These are phyloP conservation scores for Stentor roeselii DNA, from an alignment of 73 alveolate species.

Conservation along the genomic window DNA sequence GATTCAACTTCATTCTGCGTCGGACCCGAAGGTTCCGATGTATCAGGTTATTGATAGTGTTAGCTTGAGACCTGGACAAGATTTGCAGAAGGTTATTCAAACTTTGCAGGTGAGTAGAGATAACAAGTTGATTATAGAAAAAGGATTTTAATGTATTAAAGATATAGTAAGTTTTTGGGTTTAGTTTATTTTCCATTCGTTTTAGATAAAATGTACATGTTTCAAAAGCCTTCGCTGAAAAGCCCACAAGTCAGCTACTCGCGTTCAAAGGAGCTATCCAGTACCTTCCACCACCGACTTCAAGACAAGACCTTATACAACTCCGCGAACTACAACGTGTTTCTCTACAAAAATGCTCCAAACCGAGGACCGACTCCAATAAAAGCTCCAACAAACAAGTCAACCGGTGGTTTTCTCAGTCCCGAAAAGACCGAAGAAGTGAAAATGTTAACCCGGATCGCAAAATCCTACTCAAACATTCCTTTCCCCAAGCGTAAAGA, in stretches of 20 bases:
- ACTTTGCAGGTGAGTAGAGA: not conserved
- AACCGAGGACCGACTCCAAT: slow-evolving; percentile 14
- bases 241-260: slow-evolving; percentile 7
- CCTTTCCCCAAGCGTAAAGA: not conserved
- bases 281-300: not conserved
- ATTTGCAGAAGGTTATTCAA: not conserved
- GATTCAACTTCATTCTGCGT: not conserved
- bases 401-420: not conserved
- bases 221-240: not conserved
- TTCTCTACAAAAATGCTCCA: not conserved
- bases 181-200: no score
- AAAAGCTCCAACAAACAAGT: not conserved
- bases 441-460: not conserved
- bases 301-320: not conserved
- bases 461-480: not conserved
- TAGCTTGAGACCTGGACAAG: not conserved
- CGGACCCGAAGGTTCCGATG: not conserved
- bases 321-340: not conserved
- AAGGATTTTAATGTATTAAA: no score
- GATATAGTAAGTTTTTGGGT: no score
- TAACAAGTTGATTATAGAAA: not conserved
- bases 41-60: slow-evolving; percentile 1
- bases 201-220: not conserved
- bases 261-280: not conserved
- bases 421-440: not conserved